Evolutionary conservation across 2,329 filamentous ascomycete genomes (phyloP).

Genomic region (Pyricularia sp.): DNA sequence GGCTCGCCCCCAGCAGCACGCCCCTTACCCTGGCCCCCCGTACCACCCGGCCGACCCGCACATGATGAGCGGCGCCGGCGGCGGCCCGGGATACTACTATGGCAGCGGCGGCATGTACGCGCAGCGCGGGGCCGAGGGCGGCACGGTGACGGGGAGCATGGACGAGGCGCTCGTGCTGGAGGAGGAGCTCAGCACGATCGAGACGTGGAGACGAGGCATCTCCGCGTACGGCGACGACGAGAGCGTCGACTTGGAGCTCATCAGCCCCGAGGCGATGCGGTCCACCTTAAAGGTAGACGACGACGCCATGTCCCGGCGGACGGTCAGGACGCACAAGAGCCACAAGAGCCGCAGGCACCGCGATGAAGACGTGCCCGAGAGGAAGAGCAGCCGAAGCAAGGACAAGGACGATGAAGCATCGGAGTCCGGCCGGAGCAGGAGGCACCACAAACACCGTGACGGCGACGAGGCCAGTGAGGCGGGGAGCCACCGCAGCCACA

Average conservation of each 20-base stretch:
- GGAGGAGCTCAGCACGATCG: conserved; percentile 49
- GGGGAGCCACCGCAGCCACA: conserved; percentile 13
- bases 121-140: conserved; percentile 1
- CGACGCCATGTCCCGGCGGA: conserved; percentile 27
- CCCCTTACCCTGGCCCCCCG: not conserved
- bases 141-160: conserved; percentile 10
- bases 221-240: conserved; percentile 32
- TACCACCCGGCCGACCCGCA: not conserved
- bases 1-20: not conserved
- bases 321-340: conserved; percentile 15
- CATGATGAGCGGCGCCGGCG: not conserved
- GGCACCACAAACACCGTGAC: not conserved
- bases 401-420: not conserved
- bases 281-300: conserved; percentile 22
- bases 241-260: conserved; percentile 41
- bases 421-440: conserved; percentile 1
- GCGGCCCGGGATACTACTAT: conserved; percentile 1
- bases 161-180: conserved; percentile 50
- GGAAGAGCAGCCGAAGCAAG: conserved; percentile 17
- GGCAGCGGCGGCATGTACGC: conserved; percentile 4
- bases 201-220: conserved; percentile 50
- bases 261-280: conserved; percentile 44
- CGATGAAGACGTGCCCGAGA: conserved; percentile 12
- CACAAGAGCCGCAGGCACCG: conserved; percentile 15
- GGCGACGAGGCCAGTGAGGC: not conserved